Base-by-base conservation (phyloP, 2,329 filamentous ascomycete genomes). In the Pseudogymnoascus sp. region DNA sequence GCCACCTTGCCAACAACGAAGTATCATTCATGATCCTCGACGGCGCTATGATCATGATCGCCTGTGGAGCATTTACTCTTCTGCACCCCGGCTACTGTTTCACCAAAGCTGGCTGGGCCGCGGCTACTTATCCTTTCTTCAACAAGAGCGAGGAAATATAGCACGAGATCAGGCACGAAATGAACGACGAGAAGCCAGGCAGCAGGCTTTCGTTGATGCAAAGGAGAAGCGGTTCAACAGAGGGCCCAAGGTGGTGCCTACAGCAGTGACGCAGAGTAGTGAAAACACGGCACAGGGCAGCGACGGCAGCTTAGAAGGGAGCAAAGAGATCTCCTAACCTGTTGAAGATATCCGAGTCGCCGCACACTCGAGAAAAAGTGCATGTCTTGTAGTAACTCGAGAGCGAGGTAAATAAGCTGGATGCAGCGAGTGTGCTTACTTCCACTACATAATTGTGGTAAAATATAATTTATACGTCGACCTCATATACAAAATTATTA, bases 1-100 rank as follows among this genome's bases (percentile, higher is more conserved):
- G 81, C 1, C 67, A 73, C 16, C 68, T 85, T 63, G 79, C 82
- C 62, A 71, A 70, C 61, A 70, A 79, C 49, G 69, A 80, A 66
- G 69, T 69, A 0, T 67, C 75, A 3, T 80, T 80, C 65, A 78
- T 80, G 64, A 72, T 69, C 1, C 67, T 80, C 9, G 78, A 80
- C 69, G 76, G 75, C 7, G 58, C 68, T 7, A 72, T 73, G 70
- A 68, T 74, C 81, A 85, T 52, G 45, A 52, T 30, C 6, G 45
- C 45, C 8, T 52, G 45, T 30, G n/a, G 45, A 4, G 45, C 45
- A 52, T 52, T 52, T 16, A 52, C 45, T 16, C 23, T 52, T 28
- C 5, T 52, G 7, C 45, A 52, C 5, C 45, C 45, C 8, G 45
- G 45, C 3, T 52, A 52, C 14, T 52, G 45, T 16, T 52, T 52